These are phyloP conservation scores for Cryptococcus sp. DNA, from an alignment of 1,284 basidiomycete genomes.

Conservation along the genomic window DNA sequence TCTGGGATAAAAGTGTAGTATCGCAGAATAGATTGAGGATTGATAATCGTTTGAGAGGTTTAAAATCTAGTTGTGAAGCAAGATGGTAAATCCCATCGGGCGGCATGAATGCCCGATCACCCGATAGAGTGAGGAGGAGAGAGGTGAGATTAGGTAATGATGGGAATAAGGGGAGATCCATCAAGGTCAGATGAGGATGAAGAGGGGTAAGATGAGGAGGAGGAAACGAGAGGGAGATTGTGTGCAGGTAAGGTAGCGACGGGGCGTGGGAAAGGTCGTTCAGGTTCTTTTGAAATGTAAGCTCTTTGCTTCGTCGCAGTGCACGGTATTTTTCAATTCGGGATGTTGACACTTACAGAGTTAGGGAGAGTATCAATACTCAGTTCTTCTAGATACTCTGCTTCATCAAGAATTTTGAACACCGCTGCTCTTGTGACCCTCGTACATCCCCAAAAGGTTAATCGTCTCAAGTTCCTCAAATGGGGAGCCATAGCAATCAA, in stretches of 20 bases:
- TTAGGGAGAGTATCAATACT: slow-evolving; percentile 35
- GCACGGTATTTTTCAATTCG: not conserved
- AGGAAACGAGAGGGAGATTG: slow-evolving; percentile 32
- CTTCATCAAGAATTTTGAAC: slow-evolving; percentile 24
- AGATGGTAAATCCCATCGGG: slow-evolving; percentile 10
- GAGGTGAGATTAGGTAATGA: slow-evolving; percentile 16
- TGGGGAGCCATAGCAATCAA: slow-evolving; percentile 25
- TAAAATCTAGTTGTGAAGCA: slow-evolving; percentile 14
- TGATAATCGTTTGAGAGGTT: slow-evolving; percentile 20
- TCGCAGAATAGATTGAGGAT: slow-evolving; percentile 32
- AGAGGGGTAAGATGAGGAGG: slow-evolving; percentile 13
- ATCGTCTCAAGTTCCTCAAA: slow-evolving; percentile 21
- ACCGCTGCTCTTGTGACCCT: slow-evolving; percentile 32
- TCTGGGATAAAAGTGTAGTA: slow-evolving; percentile 2
- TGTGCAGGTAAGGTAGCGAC: slow-evolving; percentile 13
- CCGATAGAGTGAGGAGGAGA: slow-evolving; percentile 31
- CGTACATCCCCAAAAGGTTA: slow-evolving; percentile 39
- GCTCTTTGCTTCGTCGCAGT: not conserved
- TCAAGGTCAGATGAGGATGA: not conserved
- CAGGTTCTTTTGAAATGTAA: slow-evolving; percentile 15
- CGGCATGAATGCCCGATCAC: slow-evolving; percentile 15
- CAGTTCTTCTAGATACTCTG: slow-evolving; percentile 33
- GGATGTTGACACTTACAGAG: slow-evolving; percentile 17
- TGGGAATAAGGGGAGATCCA: slow-evolving; percentile 30
- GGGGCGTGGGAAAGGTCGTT: slow-evolving; percentile 26